Conservation (phyloP, 2,329 filamentous ascomycete species). For the Pseudocercospora cruenta region DNA sequence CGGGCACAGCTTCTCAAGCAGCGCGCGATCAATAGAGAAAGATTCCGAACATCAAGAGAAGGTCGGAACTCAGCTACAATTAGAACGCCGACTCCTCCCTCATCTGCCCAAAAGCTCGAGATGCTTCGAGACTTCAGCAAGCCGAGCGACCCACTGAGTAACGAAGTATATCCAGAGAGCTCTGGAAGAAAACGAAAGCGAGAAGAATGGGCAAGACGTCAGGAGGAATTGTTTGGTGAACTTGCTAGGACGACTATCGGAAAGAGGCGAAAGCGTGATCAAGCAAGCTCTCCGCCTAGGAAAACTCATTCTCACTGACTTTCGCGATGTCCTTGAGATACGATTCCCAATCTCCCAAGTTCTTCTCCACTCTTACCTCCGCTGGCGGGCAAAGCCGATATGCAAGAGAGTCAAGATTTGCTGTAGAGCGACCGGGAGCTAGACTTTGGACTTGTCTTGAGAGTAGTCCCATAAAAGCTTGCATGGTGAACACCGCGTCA, state of each 20-base stretch:
- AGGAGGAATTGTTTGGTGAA: not conserved
- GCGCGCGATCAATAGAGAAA: not conserved
- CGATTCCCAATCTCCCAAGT: not conserved
- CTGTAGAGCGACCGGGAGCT: not conserved
- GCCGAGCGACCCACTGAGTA: not conserved
- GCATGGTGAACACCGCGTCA: not conserved
- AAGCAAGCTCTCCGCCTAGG: not conserved
- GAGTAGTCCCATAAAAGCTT: not conserved
- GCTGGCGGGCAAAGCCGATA: not conserved
- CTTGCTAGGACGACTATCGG: not conserved
- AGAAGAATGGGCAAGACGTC: not conserved
- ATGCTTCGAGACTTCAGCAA: not conserved
- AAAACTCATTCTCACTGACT: no score
- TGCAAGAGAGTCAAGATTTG: not conserved
- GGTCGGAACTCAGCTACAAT: not conserved
- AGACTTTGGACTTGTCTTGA: not conserved
- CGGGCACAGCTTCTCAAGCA: not conserved
- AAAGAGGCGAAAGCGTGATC: not conserved
- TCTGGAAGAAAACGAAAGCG: not conserved
- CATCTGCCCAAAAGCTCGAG: not conserved
- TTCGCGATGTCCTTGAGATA: not conserved
- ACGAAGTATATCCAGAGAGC: not conserved
- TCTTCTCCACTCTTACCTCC: not conserved
- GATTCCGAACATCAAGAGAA: not conserved
- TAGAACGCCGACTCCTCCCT: not conserved